These are phyloP conservation scores for Hordeum marinum DNA, from an alignment of 176 grass and related monocot species.

Conservation along the genomic window DNA sequence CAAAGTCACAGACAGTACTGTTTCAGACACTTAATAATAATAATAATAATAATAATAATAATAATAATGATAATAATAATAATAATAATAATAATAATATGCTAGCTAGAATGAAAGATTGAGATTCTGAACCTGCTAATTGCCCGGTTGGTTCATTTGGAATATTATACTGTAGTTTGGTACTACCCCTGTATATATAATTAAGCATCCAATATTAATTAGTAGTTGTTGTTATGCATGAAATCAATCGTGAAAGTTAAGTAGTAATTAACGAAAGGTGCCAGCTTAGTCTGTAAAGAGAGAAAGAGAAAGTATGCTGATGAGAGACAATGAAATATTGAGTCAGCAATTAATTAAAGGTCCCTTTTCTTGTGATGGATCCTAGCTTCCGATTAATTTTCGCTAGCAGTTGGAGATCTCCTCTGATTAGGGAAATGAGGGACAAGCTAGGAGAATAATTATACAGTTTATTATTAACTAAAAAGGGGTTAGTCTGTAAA, in stretches of 20 bases:
- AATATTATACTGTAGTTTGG: too few species aligned
- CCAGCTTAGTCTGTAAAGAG: too few species aligned
- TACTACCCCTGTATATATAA: not conserved
- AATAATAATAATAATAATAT: not conserved
- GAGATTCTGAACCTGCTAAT: not conserved
- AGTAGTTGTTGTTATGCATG: not conserved
- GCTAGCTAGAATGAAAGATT: not conserved
- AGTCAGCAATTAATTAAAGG: too few species aligned
- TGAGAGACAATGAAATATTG: too few species aligned
- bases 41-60: not conserved
- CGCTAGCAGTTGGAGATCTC: not conserved
- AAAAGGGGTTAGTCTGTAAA: too few species aligned
- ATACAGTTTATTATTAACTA: too few species aligned
- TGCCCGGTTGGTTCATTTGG: not conserved
- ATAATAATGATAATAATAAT: not conserved
- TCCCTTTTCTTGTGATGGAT: too few species aligned
- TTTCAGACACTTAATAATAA: not conserved
- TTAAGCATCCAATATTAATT: not conserved
- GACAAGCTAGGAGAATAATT: too few species aligned
- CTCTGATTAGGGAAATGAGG: not conserved
- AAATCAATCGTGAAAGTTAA: too few species aligned
- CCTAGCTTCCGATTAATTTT: not conserved
- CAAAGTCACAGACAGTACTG: not conserved
- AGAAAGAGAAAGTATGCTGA: too few species aligned
- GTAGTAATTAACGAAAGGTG: too few species aligned